phyloP scores from a whole-genome alignment of 202 grass and related monocot genomes.

The Schoenoplectus triqueter region DNA sequence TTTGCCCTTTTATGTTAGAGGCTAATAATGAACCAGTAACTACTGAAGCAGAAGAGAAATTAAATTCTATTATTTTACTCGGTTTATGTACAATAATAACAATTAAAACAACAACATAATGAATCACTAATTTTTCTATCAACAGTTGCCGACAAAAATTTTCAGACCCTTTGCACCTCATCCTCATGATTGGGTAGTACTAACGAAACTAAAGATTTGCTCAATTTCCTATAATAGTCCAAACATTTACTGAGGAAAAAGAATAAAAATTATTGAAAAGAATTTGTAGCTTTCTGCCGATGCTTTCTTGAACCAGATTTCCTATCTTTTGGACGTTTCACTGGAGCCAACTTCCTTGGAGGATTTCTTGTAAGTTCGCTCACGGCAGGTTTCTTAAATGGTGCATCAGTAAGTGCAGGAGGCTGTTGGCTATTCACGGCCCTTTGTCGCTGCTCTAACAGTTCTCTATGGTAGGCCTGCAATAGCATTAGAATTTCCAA shows the following conservation, averaged over 20 bases:
- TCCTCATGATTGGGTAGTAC: constrained; percentile 39
- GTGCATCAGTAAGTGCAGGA: constrained; percentile 30
- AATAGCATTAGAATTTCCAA: constrained; percentile 23
- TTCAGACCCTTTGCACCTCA: constrained; percentile 11
- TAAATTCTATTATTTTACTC: constrained; percentile 45
- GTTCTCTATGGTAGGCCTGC: constrained; percentile 86
- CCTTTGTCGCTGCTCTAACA: constrained; percentile 67
- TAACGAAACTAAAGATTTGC: constrained; percentile 37
- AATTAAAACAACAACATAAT: constrained; percentile 41
- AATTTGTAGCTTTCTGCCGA: constrained; percentile 45
- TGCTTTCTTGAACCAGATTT: constrained; percentile 68
- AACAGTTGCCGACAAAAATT: constrained; percentile 65
- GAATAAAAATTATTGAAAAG: constrained; percentile 37
- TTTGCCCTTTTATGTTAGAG: not conserved
- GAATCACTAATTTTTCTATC: constrained; percentile 65
- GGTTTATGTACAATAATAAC: constrained; percentile 50
- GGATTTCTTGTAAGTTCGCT: constrained; percentile 46
- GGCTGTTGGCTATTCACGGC: constrained; percentile 45
- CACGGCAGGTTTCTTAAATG: constrained; percentile 30
- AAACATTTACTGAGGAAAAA: constrained; percentile 30
- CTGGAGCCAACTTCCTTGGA: constrained; percentile 52
- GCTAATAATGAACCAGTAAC: not conserved
- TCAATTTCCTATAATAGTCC: constrained; percentile 32
- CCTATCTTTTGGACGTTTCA: constrained; percentile 58
- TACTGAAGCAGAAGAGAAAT: not conserved